phyloP scores from a whole-genome alignment of 2,329 filamentous ascomycete species.

The Pseudogymnoascus sp. region DNA sequence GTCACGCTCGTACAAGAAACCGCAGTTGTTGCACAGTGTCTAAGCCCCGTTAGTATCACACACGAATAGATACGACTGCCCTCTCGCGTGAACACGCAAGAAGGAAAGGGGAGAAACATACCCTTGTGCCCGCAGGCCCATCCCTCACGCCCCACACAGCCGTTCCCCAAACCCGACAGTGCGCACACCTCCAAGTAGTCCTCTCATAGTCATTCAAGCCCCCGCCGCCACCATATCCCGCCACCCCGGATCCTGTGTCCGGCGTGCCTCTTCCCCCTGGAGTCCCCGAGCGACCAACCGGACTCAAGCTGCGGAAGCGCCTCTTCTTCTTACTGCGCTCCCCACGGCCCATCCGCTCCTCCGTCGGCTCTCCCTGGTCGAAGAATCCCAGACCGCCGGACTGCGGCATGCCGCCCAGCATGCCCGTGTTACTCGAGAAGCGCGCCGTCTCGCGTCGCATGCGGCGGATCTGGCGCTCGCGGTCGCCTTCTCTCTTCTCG shows the following conservation, averaged over 20 bases:
- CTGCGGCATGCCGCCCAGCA: constrained; percentile 65
- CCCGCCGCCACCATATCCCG: constrained; percentile 45
- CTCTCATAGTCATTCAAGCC: constrained; percentile 71
- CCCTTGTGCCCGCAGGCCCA: constrained; percentile 74
- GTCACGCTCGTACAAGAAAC: constrained; percentile 79
- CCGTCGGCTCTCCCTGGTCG: constrained; percentile 42
- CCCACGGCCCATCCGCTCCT: constrained; percentile 84
- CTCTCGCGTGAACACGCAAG: neutral
- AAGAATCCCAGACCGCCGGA: constrained; percentile 42
- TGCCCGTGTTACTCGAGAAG: constrained; percentile 78
- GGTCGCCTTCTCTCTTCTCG: constrained; percentile 89
- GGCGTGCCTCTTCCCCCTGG: constrained; percentile 70
- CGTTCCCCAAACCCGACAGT: constrained; percentile 81
- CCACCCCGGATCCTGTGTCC: constrained; percentile 69
- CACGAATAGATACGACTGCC: constrained; percentile 11
- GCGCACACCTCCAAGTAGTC: constrained; percentile 74
- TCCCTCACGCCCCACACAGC: constrained; percentile 93
- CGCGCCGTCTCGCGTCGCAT: constrained; percentile 83
- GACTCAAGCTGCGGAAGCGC: constrained; percentile 80
- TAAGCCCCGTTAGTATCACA: constrained; percentile 17
- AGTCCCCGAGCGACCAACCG: constrained; percentile 58
- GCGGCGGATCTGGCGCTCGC: constrained; percentile 81
- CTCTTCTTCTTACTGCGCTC: constrained; percentile 94
- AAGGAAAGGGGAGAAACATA: constrained; percentile 38
- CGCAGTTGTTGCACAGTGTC: constrained; percentile 91